Base-by-base conservation (phyloP, 495 filamentous ascomycete genomes). In the Tuber microsphaerosporum region DNA sequence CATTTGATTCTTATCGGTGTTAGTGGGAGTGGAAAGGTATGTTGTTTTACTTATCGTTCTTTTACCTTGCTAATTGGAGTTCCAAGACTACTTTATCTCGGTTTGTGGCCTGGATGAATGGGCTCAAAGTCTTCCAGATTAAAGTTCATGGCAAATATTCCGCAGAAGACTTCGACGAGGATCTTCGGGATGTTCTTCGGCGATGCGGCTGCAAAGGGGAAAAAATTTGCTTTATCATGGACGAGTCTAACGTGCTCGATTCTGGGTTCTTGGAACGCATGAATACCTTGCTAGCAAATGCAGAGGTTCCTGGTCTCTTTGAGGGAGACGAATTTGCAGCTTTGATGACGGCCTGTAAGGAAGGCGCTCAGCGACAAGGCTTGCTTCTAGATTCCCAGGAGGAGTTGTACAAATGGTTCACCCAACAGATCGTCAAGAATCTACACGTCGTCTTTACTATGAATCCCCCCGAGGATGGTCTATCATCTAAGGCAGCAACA, bases 201-300 rank as follows among this genome's bases (percentile, higher is more conserved):
- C 89, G 95, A 69, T 94, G 92, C 77, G 95, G 95, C 71, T 98
- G 96, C 86, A 97, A 96, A 85, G 95, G 95, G 46, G 95, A 99
- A 83, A 99, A 97, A 87, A 96, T 99, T 61, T 98, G 96, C 86
- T 99, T 99, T 85, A 96, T 99, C 85, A 97, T 99, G 95, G 95
- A 99, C 80, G 95, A 99, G 86, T 91, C 94, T 10, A 99, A 99
- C 81, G 95, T 99, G 31, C 89, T 99, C 4, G 95, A 99, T 82
- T 99, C 95, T 22, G 95, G 94, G 48, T 99, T 99, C 89, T 84
- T 99, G 77, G 95, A 99, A 84, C 90, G 96, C 75, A 99, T 99
- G 95, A 99, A 99, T 78, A 99, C 95, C 1, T 87, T 99, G 37
- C 89, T 99, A 73, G 95, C 95, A 74, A 99, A 99, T 82, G 95